Percentiles rank a stretch among this genome's conserved stretches.
Evolutionary conservation across 108 stramenopile genomes (phyloP).

Genomic region (Cyclotella atomus): DNA sequence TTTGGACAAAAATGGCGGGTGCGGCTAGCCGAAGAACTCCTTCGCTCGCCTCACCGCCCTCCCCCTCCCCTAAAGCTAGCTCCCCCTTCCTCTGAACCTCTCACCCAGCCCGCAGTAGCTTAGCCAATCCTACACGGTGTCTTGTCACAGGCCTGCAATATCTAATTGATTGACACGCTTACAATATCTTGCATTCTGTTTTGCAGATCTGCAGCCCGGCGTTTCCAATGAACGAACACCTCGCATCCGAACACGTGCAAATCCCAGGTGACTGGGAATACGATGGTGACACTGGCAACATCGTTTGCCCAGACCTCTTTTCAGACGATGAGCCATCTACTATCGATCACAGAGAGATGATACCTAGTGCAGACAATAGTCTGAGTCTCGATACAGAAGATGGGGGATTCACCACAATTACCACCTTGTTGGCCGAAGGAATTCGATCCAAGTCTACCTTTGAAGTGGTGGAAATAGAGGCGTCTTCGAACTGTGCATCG

Average conservation of each 20-base stretch:
- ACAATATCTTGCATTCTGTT: no score
- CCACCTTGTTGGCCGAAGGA: slow-evolving; percentile 6
- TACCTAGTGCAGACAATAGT: neutral
- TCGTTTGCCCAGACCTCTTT: neutral
- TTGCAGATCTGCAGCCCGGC: neutral
- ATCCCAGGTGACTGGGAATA: neutral
- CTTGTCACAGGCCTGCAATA: no score
- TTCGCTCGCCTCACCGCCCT: no score
- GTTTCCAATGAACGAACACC: neutral
- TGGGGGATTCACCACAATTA: slow-evolving; percentile 25
- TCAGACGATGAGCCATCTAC: neutral
- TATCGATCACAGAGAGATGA: neutral
- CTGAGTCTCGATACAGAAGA: neutral
- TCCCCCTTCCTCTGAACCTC: no score
- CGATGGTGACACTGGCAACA: slow-evolving; percentile 2
- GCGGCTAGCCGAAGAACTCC: no score
- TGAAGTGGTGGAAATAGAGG: slow-evolving; percentile 5
- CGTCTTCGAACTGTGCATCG: neutral
- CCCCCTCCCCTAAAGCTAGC: no score
- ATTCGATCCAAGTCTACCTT: slow-evolving; percentile 3
- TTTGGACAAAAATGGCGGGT: no score
- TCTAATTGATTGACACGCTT: no score
- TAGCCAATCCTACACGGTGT: no score
- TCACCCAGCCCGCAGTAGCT: no score
- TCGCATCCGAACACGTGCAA: neutral